Base-by-base conservation (phyloP, 495 filamentous ascomycete genomes). In the Poronia punctata region DNA sequence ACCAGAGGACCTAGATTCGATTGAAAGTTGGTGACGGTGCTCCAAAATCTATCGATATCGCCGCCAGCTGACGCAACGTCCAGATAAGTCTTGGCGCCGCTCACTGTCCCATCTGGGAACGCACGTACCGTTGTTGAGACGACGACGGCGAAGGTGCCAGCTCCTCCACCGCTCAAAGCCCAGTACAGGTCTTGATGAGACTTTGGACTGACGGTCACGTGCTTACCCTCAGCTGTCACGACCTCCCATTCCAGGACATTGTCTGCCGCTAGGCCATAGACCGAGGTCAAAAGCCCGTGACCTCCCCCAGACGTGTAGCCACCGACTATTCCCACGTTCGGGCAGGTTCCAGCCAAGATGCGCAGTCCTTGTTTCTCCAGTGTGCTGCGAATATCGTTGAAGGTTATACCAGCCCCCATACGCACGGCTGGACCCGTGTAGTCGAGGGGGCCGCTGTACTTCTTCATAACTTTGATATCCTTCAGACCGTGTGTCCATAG, bases 341-440 rank as follows among this genome's bases (percentile, higher is more conserved):
- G 58, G 45, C 69, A 73, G 34, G 70, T 65, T 8, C 71, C 68
- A 15, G 67, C 72, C 12, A 79, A 66, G 7, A 70, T 63, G 2
- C 64, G 63, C 16, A 73, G 57, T 4, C 67, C 67, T 20, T 66
- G 43, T 21, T 56, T 48, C 29, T 65, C 42, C n/a, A 66, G 70
- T 12, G 61, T 56, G 4, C 55, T 55, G 12, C 75, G 65, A 6
- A 69, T 48, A 41, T 80, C 76, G 29, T 54, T 65, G 8, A 66
- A 76, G 51, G 78, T 70, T 4, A 79, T 62, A 35, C 78, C 79
- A 26, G 76, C 68, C n/a, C 78, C 78, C 29, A 80, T 46, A 46
- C 70, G 74, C 40, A 78, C 60, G 8, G 73, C 66, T n/a, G 40
- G 45, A 14, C 65, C 65, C 1, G 45, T 65, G 44, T 72, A 75